Evolutionary conservation across 2,329 filamentous ascomycete species (phyloP).

Genomic region (Pseudocercospora fijiensis): DNA sequence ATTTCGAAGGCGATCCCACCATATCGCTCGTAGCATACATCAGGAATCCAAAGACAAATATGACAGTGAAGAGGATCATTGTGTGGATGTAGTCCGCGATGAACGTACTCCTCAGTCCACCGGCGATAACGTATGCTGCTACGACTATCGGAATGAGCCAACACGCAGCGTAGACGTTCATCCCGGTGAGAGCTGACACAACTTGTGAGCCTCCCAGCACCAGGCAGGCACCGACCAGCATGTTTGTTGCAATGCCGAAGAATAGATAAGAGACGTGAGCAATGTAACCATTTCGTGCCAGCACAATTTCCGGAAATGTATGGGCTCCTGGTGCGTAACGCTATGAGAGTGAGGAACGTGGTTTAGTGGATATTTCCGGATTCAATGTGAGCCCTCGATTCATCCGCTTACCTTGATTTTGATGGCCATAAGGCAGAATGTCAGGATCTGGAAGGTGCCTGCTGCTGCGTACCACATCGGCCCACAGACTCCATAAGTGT

Average conservation of each 20-base stretch:
- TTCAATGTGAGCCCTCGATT: background rate
- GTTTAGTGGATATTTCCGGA: background rate
- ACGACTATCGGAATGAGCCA: constrained; percentile 47
- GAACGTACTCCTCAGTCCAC: constrained; percentile 46
- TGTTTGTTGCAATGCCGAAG: constrained; percentile 46
- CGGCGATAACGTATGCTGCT: constrained; percentile 40
- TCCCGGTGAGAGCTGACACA: constrained; percentile 46
- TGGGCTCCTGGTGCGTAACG: constrained; percentile 41
- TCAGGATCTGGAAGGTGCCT: constrained; percentile 47
- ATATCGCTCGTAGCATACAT: constrained; percentile 43
- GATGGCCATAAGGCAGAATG: constrained; percentile 47
- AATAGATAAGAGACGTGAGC: constrained; percentile 37
- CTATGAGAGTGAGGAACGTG: background rate
- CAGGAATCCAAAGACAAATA: constrained; percentile 48
- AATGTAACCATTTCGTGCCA: constrained; percentile 39
- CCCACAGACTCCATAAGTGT: constrained; percentile 41
- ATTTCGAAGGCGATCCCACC: constrained; percentile 42
- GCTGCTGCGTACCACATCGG: constrained; percentile 47
- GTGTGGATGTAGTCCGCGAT: constrained; percentile 44
- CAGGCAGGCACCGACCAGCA: constrained; percentile 46
- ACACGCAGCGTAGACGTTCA: constrained; percentile 48
- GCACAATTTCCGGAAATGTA: constrained; percentile 46
- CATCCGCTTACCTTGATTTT: constrained; percentile 43
- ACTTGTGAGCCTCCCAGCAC: constrained; percentile 49
- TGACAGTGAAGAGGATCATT: constrained; percentile 46